Evolutionary conservation across 208 protist species (phyloP).

Genomic region (Trichomonas gallinae): DNA sequence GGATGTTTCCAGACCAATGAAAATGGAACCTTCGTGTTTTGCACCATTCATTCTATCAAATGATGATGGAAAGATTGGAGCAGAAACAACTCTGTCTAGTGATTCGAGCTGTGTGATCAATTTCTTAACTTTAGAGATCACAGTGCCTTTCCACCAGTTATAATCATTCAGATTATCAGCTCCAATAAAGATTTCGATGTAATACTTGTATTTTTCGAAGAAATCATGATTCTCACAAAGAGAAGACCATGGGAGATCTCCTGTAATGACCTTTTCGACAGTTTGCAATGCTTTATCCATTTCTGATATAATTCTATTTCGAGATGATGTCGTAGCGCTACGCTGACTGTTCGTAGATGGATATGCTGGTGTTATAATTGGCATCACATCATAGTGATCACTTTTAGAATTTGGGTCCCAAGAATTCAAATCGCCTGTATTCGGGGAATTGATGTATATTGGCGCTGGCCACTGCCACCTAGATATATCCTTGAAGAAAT

Average conservation of each 20-base stretch:
- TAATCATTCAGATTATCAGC: neutral
- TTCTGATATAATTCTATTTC: neutral
- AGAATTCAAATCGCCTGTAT: neutral
- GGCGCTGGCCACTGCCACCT: neutral
- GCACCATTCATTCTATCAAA: neutral
- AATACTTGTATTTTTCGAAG: neutral
- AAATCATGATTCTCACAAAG: neutral
- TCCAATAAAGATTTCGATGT: neutral
- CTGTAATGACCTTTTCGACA: neutral
- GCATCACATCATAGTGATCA: neutral
- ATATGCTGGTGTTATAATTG: neutral
- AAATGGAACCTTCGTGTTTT: neutral
- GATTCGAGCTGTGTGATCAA: neutral
- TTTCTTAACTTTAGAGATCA: neutral
- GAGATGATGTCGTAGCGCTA: neutral
- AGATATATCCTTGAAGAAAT: neutral
- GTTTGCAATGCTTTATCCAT: neutral
- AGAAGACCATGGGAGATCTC: neutral
- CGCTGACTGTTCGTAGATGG: neutral
- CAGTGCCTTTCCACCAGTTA: neutral
- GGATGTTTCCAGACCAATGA: neutral
- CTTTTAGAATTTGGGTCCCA: neutral
- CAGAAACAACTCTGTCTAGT: neutral
- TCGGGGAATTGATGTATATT: neutral
- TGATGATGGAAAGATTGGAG: neutral